These are phyloP conservation scores for Capsicum pubescens DNA, from an alignment of 257 asterid species.

Conservation along the genomic window DNA sequence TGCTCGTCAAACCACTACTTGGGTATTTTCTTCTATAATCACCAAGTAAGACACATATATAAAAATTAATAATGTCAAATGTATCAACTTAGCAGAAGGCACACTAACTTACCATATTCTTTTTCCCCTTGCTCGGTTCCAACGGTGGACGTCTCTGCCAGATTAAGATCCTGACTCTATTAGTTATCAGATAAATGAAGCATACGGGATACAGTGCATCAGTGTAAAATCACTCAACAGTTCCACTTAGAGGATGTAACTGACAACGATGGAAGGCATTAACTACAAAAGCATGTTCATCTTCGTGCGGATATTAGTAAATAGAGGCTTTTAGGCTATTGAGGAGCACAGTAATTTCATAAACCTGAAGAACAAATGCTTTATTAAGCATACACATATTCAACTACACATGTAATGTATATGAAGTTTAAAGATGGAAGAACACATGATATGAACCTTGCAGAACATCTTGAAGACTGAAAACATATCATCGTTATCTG, in stretches of 20 bases:
- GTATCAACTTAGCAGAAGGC: constrained; percentile 26
- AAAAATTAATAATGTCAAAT: neutral
- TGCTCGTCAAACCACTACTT: neutral
- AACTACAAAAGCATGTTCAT: too few relatives aligned
- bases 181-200: neutral
- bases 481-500: too few relatives aligned
- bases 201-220: neutral
- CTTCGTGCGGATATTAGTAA: too few relatives aligned
- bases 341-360: too few relatives aligned
- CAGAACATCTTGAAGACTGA: too few relatives aligned
- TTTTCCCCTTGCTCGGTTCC: constrained; percentile 59
- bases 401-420: too few relatives aligned
- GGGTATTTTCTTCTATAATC: neutral
- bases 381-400: too few relatives aligned
- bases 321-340: too few relatives aligned
- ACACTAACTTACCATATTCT: constrained; percentile 64
- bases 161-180: neutral
- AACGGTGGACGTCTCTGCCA: constrained; percentile 55
- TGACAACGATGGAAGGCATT: too few relatives aligned
- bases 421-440: too few relatives aligned
- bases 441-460: too few relatives aligned
- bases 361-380: too few relatives aligned
- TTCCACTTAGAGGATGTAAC: neutral
- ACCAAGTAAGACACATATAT: neutral
- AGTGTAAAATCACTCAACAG: neutral